Base-by-base conservation (phyloP, 805 yeast genomes). In the Ogataea trehaloabstinens region DNA sequence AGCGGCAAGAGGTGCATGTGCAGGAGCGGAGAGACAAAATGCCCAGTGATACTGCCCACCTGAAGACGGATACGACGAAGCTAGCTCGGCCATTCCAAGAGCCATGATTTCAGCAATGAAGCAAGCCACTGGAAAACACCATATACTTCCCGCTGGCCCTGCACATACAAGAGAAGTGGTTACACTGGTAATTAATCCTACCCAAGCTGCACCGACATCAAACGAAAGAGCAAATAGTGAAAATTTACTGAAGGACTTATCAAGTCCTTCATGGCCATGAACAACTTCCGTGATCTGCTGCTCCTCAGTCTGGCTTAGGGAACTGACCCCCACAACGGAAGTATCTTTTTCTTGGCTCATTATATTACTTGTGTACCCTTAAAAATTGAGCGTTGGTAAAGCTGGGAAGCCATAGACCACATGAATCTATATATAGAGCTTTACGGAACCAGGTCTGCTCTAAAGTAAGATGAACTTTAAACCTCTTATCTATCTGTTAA, bases 41-140 rank as follows among this genome's bases (percentile, higher is more conserved):
- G 60, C 49, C 66, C 66, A 61, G 34, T 53, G 64, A 21, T 57
- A 55, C 38, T 60, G 66, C 8, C 63, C 65, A 10, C 61, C 58
- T 5, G 62, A 52, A 34, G 58, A 56, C 1, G 66, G 66, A 27
- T 48, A 60, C 16, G 63, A 60, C 13, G 61, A 53, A 4, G 61
- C 51, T n/a, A 60, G 34, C 41, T 61, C 66, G 2, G 83, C 69
- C 77, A 82, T 73, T 18, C 80, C 67, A 4, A 73, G 44, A 6
- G 85, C 85, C 18, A 76, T 73, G 8, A 67, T 52, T 44, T 78
- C 56, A 36, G 80, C 75, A 43, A 77, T 73, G 5, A 66, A 44
- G 7, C 76, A 69, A 21, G 82, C 70, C 13, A 76, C 52, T 10
- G 37, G 36, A 17, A 44, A 76, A 27, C 42, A 42, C 45, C 45